phyloP scores from a whole-genome alignment of 2,329 filamentous ascomycete species.

The Nothopassalora personata region DNA sequence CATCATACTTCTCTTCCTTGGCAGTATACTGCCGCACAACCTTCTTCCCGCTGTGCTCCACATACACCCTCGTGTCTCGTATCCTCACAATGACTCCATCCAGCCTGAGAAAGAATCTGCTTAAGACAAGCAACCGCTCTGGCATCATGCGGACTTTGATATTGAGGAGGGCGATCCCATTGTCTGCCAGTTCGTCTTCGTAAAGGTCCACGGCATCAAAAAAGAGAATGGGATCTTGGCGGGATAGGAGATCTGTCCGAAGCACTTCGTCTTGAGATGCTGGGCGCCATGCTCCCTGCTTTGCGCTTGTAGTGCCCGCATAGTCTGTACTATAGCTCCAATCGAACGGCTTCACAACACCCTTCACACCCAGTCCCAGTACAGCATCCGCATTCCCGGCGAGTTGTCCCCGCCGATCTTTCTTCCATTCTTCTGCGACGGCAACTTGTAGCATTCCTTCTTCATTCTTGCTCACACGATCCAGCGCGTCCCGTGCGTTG shows the following conservation, averaged over 20 bases:
- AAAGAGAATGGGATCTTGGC: constrained; percentile 90
- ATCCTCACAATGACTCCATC: constrained; percentile 85
- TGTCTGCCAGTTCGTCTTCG: constrained; percentile 96
- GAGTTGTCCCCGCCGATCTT: constrained; percentile 43
- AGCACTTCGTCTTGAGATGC: constrained; percentile 45
- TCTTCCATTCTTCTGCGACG: constrained; percentile 84
- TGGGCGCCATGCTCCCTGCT: constrained; percentile 6
- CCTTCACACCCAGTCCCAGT: constrained; percentile 56
- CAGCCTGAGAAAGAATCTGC: constrained; percentile 84
- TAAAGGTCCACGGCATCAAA: constrained; percentile 95
- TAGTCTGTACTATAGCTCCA: constrained; percentile 96
- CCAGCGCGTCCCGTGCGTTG: constrained; percentile 79
- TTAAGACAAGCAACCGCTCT: constrained; percentile 74
- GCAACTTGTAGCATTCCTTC: constrained; percentile 86
- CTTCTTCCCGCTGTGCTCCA: constrained; percentile 75
- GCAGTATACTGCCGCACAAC: constrained; percentile 86
- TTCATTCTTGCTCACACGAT: constrained; percentile 90
- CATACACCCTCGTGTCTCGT: constrained; percentile 83
- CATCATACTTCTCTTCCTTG: constrained; percentile 76
- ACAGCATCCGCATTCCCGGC: constrained; percentile 56
- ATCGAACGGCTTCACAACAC: constrained; percentile 93
- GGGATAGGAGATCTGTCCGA: constrained; percentile 77
- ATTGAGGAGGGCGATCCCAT: constrained; percentile 84
- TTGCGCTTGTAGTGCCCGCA: constrained; percentile 56
- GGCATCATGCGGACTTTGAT: constrained; percentile 94